phyloP scores from a whole-genome alignment of 306 rosid species.

The Sesbania bispinosa region DNA sequence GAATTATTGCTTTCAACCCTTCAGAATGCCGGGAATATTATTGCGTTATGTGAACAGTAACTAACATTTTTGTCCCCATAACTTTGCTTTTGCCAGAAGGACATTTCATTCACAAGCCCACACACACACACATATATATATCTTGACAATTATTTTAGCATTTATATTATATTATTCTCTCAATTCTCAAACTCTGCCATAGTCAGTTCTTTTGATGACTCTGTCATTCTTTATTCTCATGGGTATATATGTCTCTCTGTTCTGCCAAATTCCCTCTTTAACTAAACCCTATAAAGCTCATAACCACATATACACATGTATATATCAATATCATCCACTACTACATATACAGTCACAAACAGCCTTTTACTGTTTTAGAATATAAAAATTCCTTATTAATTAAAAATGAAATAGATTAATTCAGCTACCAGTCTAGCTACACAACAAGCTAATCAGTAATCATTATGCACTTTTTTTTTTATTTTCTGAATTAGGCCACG shows the following conservation, averaged over 20 bases:
- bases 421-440: conserved; percentile 13
- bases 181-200: conserved; percentile 35
- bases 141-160: not conserved
- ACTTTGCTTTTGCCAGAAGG: conserved; percentile 40
- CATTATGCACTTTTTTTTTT: conserved; percentile 20
- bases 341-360: conserved; percentile 73
- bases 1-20: conserved; percentile 42
- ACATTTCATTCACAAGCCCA: conserved; percentile 36
- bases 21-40: conserved; percentile 38
- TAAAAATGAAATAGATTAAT: not conserved
- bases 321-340: too few species aligned
- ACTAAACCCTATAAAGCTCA: conserved; percentile 80
- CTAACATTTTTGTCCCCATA: conserved; percentile 46
- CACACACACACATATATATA: too few species aligned
- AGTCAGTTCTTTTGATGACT: conserved; percentile 30
- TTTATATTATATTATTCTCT: not conserved
- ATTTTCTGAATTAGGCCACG: too few species aligned
- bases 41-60: conserved; percentile 41
- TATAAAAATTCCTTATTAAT: conserved; percentile 1
- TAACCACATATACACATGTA: conserved; percentile 29
- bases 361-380: conserved; percentile 65
- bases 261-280: conserved; percentile 72
- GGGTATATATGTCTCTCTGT: conserved; percentile 23
- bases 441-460: conserved; percentile 19
- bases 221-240: conserved; percentile 39